Evolutionary conservation across 1,284 basidiomycete species (phyloP).

Genomic region (Xerocomus nothofagi): DNA sequence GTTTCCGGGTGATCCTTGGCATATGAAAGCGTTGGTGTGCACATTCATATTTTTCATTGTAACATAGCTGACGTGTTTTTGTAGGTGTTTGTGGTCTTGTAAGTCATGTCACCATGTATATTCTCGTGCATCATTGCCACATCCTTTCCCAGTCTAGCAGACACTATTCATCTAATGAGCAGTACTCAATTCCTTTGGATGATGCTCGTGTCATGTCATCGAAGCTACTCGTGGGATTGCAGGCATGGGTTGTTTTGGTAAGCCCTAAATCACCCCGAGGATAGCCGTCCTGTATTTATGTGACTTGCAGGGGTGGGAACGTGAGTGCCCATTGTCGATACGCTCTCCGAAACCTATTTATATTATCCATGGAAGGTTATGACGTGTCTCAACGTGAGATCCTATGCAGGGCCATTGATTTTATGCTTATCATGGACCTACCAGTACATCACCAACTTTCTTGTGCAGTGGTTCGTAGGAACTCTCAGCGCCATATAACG

Average conservation of each 20-base stretch:
- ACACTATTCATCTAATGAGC: constrained; percentile 4
- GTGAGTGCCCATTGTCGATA: constrained; percentile 7
- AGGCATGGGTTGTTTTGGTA: constrained; percentile 2
- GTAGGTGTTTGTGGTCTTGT: constrained; percentile 12
- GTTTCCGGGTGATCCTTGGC: constrained; percentile 14
- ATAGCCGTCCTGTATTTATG: not conserved
- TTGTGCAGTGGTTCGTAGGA: constrained; percentile 13
- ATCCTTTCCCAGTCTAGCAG: constrained; percentile 1
- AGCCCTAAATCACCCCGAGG: not conserved
- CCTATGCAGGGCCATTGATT: accelerated
- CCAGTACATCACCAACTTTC: not conserved
- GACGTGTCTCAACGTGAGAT: constrained; percentile 3
- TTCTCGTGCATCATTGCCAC: not conserved
- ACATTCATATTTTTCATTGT: not conserved
- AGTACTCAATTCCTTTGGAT: not conserved
- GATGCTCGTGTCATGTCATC: constrained; percentile 1
- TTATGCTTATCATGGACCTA: not conserved
- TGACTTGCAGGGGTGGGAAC: constrained; percentile 7
- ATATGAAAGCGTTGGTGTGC: constrained; percentile 7
- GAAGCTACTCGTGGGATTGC: constrained; percentile 3
- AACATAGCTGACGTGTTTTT: not conserved
- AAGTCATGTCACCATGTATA: not conserved
- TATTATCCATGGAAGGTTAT: not conserved
- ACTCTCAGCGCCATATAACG: too few relatives aligned
- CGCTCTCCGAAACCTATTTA: not conserved